Base-by-base conservation (phyloP, 75 land plant species). In the Isoetes taiwanensis region DNA sequence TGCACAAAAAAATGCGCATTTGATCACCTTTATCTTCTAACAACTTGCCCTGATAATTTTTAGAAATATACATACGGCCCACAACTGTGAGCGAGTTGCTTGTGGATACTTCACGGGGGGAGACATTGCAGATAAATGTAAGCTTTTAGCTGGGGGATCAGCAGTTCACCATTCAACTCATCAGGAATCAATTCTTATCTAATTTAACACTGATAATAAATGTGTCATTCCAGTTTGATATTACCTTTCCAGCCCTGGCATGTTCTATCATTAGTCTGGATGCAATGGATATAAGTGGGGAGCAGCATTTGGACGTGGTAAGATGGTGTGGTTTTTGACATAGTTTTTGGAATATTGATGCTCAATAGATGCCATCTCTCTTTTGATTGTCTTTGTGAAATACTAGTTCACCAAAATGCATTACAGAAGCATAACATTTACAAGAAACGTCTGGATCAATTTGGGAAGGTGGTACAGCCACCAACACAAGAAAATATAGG, bases 241-340 rank as follows among this genome's bases (percentile, higher is more conserved):
- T 94, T 25, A 94, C 99, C 20, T 94, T 94, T 67, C 99, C 99
- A 27, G 57, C 81, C 25, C 79, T 89, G 63, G 81, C 90, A 31
- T 94, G 99, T 55, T 82, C 99, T 2, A 65, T 94, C 32, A 61
- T 94, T 58, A 94, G 96, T 66, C 70, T 94, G 43, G 96, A 94
- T 76, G 81, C 96, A 31, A 82, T 94, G 86, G 99, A 94, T 61
- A 80, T 94, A 26, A 94, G 99, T 70, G 99, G 99, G 32, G 99
- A 94, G 75, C 90, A 94, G 56, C 99, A 94, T 52, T 81, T 79
- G 59, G 96, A 94, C 71, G 77, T 94, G 52, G 99, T 94, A 74
- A 25, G n/a, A n/a, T n/a, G n/a, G n/a, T n/a, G n/a, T n/a, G n/a
- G 80, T 62, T 41, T 19, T 59, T 12, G 52, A 25, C 43, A 8